Evolutionary conservation across 345 rosid species (phyloP).

Genomic region (Salix arbutifolia): DNA sequence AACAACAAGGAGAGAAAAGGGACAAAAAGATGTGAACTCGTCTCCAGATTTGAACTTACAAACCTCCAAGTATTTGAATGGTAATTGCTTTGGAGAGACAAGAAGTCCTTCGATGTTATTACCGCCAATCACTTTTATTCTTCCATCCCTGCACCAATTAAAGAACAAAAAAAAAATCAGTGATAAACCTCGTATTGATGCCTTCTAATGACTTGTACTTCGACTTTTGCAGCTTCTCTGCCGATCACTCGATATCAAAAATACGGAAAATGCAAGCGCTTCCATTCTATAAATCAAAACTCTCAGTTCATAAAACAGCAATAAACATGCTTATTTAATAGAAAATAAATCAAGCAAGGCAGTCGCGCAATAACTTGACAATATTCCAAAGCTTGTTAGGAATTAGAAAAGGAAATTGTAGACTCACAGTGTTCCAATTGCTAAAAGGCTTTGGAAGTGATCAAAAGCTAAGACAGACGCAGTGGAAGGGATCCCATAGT

Average conservation of each 20-base stretch:
- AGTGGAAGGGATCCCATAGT: slow-evolving; percentile 30
- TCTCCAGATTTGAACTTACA: not conserved
- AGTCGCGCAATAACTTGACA: not conserved
- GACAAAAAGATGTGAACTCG: not conserved
- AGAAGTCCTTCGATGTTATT: slow-evolving; percentile 25
- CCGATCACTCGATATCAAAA: not conserved
- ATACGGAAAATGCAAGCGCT: not conserved
- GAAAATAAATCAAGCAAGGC: not conserved
- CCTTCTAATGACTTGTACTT: not conserved
- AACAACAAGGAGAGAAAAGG: not conserved
- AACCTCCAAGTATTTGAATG: slow-evolving; percentile 26
- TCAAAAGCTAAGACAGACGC: slow-evolving; percentile 27
- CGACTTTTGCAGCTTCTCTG: not conserved
- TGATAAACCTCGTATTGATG: not conserved
- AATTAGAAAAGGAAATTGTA: not conserved
- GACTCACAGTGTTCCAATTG: slow-evolving; percentile 28
- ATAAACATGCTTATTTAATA: not conserved
- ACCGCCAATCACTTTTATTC: slow-evolving; percentile 30
- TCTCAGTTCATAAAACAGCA: not conserved
- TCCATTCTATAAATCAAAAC: not conserved
- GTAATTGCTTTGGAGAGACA: slow-evolving; percentile 13
- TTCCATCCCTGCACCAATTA: slow-evolving; percentile 21
- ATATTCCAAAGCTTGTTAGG: not conserved
- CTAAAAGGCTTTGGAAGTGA: slow-evolving; percentile 28
- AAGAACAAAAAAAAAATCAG: not conserved